Conservation (phyloP, 2,329 filamentous ascomycete species). For the Scorias spongiosa region DNA sequence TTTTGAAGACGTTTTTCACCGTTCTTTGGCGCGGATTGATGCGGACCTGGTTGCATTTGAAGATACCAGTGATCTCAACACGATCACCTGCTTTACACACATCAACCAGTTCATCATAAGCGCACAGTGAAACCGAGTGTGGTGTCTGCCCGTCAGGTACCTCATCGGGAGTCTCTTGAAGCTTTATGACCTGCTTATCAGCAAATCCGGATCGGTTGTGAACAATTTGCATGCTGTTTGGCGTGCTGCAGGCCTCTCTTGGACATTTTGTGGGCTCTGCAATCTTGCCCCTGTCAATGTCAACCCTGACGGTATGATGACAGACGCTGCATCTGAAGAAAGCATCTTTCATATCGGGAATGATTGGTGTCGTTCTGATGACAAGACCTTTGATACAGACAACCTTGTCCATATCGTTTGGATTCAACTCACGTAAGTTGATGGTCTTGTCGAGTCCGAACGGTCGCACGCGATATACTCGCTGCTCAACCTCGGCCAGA, state of each 20-base stretch:
- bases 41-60: constrained; percentile 83
- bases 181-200: constrained; percentile 96
- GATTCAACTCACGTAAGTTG: constrained; percentile 88
- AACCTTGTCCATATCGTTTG: constrained; percentile 90
- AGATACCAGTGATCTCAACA: constrained; percentile 90
- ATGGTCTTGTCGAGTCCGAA: constrained; percentile 76
- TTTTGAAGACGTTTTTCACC: constrained; percentile 94
- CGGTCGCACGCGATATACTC: constrained; percentile 71
- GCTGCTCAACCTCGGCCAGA: constrained; percentile 60
- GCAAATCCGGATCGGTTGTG: constrained; percentile 92
- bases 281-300: constrained; percentile 91
- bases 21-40: constrained; percentile 86
- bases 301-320: constrained; percentile 77
- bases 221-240: constrained; percentile 95
- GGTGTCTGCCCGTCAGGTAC: constrained; percentile 93
- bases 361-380: constrained; percentile 87
- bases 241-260: constrained; percentile 61
- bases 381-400: constrained; percentile 91
- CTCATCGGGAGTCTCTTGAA: constrained; percentile 91
- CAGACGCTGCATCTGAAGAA: constrained; percentile 95
- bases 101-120: constrained; percentile 93
- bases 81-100: constrained; percentile 96
- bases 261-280: constrained; percentile 85
- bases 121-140: constrained; percentile 89
- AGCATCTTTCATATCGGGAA: constrained; percentile 97